Conservation (phyloP, 2,329 filamentous ascomycete genomes). For the Aspergillus pseudotamarii region DNA sequence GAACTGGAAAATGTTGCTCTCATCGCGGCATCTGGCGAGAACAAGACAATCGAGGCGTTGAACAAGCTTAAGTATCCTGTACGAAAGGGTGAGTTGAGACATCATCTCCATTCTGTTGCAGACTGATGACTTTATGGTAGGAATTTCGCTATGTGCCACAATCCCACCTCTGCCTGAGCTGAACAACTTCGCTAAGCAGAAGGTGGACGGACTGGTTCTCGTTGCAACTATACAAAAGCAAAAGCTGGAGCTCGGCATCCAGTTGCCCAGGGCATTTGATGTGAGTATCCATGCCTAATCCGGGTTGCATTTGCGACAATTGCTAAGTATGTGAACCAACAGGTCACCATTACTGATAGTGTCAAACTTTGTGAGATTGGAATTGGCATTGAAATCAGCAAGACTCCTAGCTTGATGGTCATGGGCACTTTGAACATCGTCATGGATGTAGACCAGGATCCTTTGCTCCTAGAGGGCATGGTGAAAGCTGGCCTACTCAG, state of each 20-base stretch:
- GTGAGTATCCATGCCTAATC: neutral
- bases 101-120: neutral
- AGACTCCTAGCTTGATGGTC: neutral
- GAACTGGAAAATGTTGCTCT: neutral
- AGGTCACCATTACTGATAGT: neutral
- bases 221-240: neutral
- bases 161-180: neutral
- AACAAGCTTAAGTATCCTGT: neutral
- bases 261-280: neutral
- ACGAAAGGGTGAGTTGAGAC: neutral
- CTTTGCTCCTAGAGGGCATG: neutral
- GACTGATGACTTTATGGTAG: neutral
- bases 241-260: neutral
- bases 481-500: neutral
- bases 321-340: neutral
- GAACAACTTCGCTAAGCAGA: neutral
- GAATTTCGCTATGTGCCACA: neutral
- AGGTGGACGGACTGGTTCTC: neutral
- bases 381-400: neutral
- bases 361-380: neutral
- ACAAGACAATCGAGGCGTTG: neutral
- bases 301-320: neutral
- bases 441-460: slow-evolving; percentile 1
- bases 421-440: neutral
- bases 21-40: neutral